Conservation (phyloP, 495 filamentous ascomycete species). For the Penicillium parvum region DNA sequence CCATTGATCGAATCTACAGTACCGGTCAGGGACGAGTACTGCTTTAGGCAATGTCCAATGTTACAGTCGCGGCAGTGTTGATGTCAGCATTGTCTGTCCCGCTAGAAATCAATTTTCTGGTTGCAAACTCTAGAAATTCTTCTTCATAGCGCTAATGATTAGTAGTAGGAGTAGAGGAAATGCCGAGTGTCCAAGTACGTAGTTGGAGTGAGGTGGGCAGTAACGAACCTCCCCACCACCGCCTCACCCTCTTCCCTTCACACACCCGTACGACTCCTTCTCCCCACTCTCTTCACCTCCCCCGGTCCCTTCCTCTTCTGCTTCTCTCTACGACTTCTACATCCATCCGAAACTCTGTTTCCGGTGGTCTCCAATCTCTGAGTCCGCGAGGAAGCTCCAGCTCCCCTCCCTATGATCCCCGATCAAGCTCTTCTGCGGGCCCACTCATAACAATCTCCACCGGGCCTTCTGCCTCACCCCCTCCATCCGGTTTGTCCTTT, state of each 20-base stretch:
- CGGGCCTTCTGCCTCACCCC: slow-evolving; percentile 21
- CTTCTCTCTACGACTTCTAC: background rate
- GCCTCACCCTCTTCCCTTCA: slow-evolving; percentile 11
- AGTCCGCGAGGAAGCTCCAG: no score
- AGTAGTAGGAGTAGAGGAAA: background rate
- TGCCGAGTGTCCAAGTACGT: background rate
- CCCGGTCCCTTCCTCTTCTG: background rate
- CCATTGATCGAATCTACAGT: background rate
- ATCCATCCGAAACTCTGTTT: no score
- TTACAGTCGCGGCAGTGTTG: slow-evolving; percentile 26
- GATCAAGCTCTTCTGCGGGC: slow-evolving; percentile 24
- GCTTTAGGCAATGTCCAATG: slow-evolving; percentile 25
- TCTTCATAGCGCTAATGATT: no score
- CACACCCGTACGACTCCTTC: slow-evolving; percentile 7
- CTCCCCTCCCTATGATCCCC: slow-evolving; percentile 14
- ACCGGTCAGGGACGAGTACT: slow-evolving; percentile 1
- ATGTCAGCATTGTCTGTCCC: slow-evolving; percentile 20
- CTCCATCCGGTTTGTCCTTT: slow-evolving; percentile 22
- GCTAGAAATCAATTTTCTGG: background rate
- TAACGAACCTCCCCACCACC: slow-evolving; percentile 23
- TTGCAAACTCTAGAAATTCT: background rate
- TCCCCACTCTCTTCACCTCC: slow-evolving; percentile 6
- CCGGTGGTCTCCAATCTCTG: no score
- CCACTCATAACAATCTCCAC: slow-evolving; percentile 23
- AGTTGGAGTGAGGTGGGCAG: background rate